These are phyloP conservation scores for Cladobotryum mycophilum DNA, from an alignment of 2,329 filamentous ascomycete species.

Conservation along the genomic window DNA sequence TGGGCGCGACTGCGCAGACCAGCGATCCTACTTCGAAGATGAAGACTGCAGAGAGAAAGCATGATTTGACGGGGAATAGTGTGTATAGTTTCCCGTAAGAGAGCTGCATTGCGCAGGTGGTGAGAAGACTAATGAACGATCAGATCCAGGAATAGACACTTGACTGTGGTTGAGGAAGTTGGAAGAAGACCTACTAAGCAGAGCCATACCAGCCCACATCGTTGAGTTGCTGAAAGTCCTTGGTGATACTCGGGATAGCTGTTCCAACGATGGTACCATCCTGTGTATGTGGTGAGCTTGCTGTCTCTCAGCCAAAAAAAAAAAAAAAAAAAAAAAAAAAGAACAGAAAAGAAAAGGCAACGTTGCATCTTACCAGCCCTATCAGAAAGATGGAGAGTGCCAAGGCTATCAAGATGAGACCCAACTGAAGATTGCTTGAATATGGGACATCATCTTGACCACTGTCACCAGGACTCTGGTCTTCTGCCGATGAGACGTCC, in stretches of 20 bases:
- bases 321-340: no score
- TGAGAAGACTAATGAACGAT: constrained; percentile 29
- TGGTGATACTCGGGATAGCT: constrained; percentile 45
- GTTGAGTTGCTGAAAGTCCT: constrained; percentile 36
- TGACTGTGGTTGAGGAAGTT: constrained; percentile 24
- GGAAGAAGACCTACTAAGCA: constrained; percentile 29
- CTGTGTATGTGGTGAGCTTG: constrained; percentile 13
- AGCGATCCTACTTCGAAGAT: constrained; percentile 46
- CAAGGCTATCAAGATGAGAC: no score
- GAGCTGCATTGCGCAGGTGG: constrained; percentile 33
- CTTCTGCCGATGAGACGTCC: no score
- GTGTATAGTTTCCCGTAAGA: constrained; percentile 36
- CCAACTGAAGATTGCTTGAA: no score
- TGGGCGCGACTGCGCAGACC: constrained; percentile 34
- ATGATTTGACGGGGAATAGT: constrained; percentile 41
- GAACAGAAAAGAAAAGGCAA: no score
- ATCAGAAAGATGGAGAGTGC: no score
- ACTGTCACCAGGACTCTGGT: no score
- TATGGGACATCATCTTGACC: no score
- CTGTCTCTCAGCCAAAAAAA: no score
- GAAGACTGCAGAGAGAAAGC: constrained; percentile 35
- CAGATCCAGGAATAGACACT: no score
- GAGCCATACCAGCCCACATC: constrained; percentile 50
- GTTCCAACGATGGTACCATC: constrained; percentile 45
- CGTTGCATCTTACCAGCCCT: no score